Percentiles rank a stretch among this genome's conserved stretches.
phyloP scores from a whole-genome alignment of 352 stramenopile genomes.

The Pythium phragmitis region DNA sequence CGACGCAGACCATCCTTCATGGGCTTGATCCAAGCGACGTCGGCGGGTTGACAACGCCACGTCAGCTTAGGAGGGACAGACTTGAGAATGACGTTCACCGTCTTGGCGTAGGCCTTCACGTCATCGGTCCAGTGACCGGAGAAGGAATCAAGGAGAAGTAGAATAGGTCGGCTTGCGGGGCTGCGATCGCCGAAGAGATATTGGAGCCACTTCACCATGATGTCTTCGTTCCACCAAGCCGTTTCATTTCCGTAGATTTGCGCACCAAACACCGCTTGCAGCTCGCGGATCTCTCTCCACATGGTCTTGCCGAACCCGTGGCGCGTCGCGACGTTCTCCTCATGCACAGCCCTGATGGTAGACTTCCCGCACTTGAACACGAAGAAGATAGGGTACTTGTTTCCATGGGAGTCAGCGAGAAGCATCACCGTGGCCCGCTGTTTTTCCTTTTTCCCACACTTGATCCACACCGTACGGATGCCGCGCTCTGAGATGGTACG shows the following conservation, averaged over 20 bases:
- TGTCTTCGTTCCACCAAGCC: constrained; percentile 18
- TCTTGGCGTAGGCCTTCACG: background rate
- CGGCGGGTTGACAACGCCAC: constrained; percentile 15
- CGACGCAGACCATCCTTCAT: constrained; percentile 8
- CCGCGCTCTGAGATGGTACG: constrained; percentile 18
- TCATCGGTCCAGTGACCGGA: constrained; percentile 14
- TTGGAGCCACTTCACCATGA: constrained; percentile 2
- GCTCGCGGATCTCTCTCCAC: background rate
- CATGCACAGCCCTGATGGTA: background rate
- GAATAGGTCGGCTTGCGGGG: background rate
- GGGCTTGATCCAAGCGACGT: constrained; percentile 18
- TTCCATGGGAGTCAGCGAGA: constrained; percentile 21
- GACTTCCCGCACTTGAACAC: constrained; percentile 6
- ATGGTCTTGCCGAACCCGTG: constrained; percentile 10
- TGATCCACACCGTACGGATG: constrained; percentile 27
- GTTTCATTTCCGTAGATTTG: constrained; percentile 11
- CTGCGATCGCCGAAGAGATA: constrained; percentile 15
- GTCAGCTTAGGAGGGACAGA: constrained; percentile 11
- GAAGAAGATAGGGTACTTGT: constrained; percentile 20
- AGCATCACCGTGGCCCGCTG: constrained; percentile 28
- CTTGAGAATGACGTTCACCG: background rate
- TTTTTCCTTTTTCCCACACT: constrained; percentile 21
- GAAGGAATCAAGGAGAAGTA: constrained; percentile 22
- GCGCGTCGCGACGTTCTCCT: constrained; percentile 1
- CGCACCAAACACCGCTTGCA: background rate